Evolutionary conservation across 805 yeast genomes (phyloP).

Genomic region (Saccharomyces eubayanus): DNA sequence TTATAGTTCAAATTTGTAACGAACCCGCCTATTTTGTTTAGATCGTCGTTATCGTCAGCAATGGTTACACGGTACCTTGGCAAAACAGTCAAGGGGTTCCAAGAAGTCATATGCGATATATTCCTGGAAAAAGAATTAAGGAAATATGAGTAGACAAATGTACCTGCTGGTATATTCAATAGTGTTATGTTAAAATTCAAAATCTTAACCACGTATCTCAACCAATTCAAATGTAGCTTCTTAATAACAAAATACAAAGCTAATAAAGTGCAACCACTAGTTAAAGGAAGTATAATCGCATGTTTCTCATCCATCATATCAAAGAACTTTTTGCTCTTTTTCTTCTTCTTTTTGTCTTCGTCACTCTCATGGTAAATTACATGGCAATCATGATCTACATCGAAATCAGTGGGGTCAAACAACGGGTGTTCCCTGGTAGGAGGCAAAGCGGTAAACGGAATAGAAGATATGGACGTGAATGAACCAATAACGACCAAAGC

Average conservation of each 20-base stretch:
- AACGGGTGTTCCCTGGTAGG: constrained; percentile 34
- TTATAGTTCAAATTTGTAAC: constrained; percentile 28
- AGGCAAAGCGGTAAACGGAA: constrained; percentile 25
- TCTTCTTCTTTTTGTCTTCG: constrained; percentile 3
- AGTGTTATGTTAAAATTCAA: constrained; percentile 33
- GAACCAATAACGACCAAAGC: constrained; percentile 31
- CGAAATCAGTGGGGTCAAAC: constrained; percentile 37
- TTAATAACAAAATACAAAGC: constrained; percentile 24
- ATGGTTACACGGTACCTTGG: constrained; percentile 38
- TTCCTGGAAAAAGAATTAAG: constrained; percentile 25
- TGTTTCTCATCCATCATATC: constrained; percentile 18
- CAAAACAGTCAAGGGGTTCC: constrained; percentile 24
- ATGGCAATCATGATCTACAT: constrained; percentile 17
- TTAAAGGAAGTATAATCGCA: constrained; percentile 38
- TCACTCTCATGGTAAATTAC: constrained; percentile 12
- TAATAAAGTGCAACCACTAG: constrained; percentile 30
- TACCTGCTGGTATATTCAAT: constrained; percentile 30
- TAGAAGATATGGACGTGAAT: constrained; percentile 28
- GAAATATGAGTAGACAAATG: constrained; percentile 25
- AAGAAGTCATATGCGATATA: constrained; percentile 21
- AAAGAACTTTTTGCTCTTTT: constrained; percentile 1
- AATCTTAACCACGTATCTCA: constrained; percentile 25
- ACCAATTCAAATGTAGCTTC: constrained; percentile 21
- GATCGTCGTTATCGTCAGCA: constrained; percentile 31
- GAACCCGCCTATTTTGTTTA: constrained; percentile 34